Evolutionary conservation across 108 stramenopile genomes (phyloP), one percentile per base, ranked within the genome.

Genomic region (Conticribra weissflogii): DNA sequence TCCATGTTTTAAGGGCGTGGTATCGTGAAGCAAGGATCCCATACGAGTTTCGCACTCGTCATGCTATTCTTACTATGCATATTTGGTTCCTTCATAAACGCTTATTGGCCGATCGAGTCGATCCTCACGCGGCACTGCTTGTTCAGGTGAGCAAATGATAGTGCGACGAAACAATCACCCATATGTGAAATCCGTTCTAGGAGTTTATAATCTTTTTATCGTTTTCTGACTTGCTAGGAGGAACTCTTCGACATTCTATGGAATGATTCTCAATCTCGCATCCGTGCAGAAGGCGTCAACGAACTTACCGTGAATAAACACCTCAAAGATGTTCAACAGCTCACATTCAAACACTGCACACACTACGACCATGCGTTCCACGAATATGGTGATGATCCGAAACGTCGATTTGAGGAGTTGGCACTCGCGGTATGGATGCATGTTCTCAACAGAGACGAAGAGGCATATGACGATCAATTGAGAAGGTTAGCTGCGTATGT

Each of bases 1-100:
- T 15, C 44, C 32, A 19, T 49, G 15, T 25, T 52, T 51, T 66
- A 68, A 92, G 88, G 36, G 85, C 66, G 19, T 91, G 92, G 92
- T 91, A 84, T 58, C 86, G 86, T 41, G 84, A 81, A 49, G 88
- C 80, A 24, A 75, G 84, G 24, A 88, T 94, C 71, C 76, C 77
- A 30, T 78, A 81, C 23, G 87, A 90, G 36, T 96, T 96, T 79
- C 91, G 91, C 27, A 81, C 87, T 54, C 90, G 84, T 21, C 96
- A 96, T 65, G 88, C 91, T 14, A 53, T 96, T 18, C 59, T 92
- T 50, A 88, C 92, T 22, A 85, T 94, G 88, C 96, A 96, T 68
- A 71, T 96, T 66, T 96, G 96, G 96, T 89, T 96, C 54, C 59
- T 96, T 3, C 96, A 96, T 72, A 86, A 85, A 47, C 87, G 93